Percentiles rank a stretch among this genome's conserved stretches.
phyloP scores from a whole-genome alignment of 106 monocot species.

The Dendrobium huoshanense region DNA sequence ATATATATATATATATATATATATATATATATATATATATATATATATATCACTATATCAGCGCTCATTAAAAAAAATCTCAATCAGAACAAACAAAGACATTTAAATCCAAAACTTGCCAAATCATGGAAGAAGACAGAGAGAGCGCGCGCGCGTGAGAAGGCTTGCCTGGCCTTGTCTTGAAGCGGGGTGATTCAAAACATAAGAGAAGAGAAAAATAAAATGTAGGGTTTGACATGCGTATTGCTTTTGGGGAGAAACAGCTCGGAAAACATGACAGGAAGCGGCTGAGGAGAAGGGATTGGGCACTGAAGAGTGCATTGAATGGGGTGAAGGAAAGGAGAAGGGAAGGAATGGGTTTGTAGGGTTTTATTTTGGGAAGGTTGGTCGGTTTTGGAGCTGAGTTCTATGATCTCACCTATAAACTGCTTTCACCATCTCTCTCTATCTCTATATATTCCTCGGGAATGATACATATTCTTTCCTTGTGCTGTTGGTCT shows the following conservation, averaged over 20 bases:
- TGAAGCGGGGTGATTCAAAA: neutral
- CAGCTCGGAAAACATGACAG: slow-evolving; percentile 8
- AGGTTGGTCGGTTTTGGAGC: neutral
- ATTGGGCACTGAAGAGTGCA: neutral
- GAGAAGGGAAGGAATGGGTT: neutral
- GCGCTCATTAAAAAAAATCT: too few species aligned
- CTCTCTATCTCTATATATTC: neutral
- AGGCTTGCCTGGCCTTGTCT: neutral
- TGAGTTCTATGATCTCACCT: neutral
- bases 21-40: too few species aligned
- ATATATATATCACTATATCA: too few species aligned
- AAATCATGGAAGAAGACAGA: neutral
- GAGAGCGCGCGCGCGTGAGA: neutral
- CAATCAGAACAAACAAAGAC: too few species aligned
- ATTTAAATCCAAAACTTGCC: too few species aligned
- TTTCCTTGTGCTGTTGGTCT: neutral
- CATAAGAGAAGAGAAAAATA: neutral
- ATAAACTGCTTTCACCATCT: neutral
- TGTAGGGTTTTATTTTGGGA: neutral
- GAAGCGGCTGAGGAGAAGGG: slow-evolving; percentile 2
- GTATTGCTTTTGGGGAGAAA: neutral
- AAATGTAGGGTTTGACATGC: slow-evolving; percentile 3
- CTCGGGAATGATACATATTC: slow-evolving; percentile 5
- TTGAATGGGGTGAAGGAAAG: neutral
- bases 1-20: too few species aligned